Percentiles rank a stretch among this genome's conserved stretches.
Conservation (phyloP, 2,329 filamentous ascomycete species). For the Arthroderma sp. region DNA sequence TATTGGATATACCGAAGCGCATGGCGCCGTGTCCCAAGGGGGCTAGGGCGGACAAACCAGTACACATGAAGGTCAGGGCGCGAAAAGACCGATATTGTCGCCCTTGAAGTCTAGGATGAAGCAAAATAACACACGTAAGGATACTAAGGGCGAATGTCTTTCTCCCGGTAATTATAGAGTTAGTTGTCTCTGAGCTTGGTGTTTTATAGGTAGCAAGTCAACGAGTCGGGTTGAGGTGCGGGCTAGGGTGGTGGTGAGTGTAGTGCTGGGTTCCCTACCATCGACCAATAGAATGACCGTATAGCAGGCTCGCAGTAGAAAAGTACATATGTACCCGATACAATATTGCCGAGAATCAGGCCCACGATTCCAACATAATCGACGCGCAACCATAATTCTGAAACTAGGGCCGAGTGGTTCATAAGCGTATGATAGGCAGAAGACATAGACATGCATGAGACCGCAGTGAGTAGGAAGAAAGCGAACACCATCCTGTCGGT, state of each 20-base stretch:
- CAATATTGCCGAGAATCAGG: conserved; percentile 19
- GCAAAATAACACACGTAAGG: conserved; percentile 17
- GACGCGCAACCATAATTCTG: conserved; percentile 13
- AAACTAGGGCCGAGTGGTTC: conserved; percentile 16
- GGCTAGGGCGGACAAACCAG: conserved; percentile 13
- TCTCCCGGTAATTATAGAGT: neutral
- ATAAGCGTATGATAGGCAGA: conserved; percentile 17
- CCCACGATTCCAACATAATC: conserved; percentile 20
- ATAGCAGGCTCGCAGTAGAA: conserved; percentile 18
- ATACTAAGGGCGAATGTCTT: conserved; percentile 12
- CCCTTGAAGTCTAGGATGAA: conserved; percentile 21
- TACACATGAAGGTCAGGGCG: conserved; percentile 13
- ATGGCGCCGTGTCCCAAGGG: conserved; percentile 15
- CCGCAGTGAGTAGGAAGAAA: conserved; percentile 58
- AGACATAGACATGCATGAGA: conserved; percentile 51
- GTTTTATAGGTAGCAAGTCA: neutral
- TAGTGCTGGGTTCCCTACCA: conserved; percentile 11
- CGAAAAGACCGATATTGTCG: conserved; percentile 13
- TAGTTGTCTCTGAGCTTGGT: too few species aligned
- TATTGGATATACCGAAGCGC: conserved; percentile 14
- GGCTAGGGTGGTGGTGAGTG: too few species aligned
- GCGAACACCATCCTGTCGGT: conserved; percentile 15
- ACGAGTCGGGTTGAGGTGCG: too few species aligned
- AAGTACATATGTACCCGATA: conserved; percentile 21
- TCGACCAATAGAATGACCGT: conserved; percentile 18